A percentile compares a stretch with the other conserved stretches of the same genome.
These are phyloP conservation scores for Starmerella lactis-condensi DNA, from an alignment of 805 yeast species.

Conservation along the genomic window DNA sequence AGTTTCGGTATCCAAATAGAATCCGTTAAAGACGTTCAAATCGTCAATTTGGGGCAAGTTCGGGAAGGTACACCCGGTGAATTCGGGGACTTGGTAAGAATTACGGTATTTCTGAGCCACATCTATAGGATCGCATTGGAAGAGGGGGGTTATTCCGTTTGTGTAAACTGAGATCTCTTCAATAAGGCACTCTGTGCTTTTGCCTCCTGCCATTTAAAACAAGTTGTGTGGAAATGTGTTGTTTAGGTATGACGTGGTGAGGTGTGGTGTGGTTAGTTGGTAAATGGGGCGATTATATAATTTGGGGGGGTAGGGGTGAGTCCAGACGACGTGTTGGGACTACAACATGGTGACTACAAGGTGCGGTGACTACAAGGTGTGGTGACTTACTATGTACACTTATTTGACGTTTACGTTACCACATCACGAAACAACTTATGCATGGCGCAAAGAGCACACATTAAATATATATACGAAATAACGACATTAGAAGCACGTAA, in stretches of 20 bases:
- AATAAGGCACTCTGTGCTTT: constrained; percentile 16
- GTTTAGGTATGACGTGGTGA: constrained; percentile 5
- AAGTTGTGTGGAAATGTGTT: too few species aligned
- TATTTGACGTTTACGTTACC: too few species aligned
- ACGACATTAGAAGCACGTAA: too few species aligned
- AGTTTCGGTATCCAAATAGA: constrained; percentile 10
- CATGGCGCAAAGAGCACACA: too few species aligned
- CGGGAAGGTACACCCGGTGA: constrained; percentile 2
- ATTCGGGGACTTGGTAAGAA: constrained; percentile 1
- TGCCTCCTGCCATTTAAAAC: too few species aligned
- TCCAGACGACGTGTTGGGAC: background rate
- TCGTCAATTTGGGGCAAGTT: constrained; percentile 1
- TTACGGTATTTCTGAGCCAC: constrained; percentile 1
- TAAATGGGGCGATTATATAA: background rate
- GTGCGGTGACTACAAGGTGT: background rate
- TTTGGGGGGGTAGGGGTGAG: background rate
- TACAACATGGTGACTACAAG: constrained; percentile 1
- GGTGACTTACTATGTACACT: too few species aligned
- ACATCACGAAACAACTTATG: too few species aligned
- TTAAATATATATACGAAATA: too few species aligned
- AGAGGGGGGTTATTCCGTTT: constrained; percentile 10
- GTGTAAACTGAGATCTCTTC: constrained; percentile 19
- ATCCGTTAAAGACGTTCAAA: constrained; percentile 6
- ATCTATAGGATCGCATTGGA: constrained; percentile 8
- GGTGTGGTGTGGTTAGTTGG: background rate